phyloP scores from a whole-genome alignment of 2,329 filamentous ascomycete genomes.

The Ophiocordyceps camponoti-floridani region DNA sequence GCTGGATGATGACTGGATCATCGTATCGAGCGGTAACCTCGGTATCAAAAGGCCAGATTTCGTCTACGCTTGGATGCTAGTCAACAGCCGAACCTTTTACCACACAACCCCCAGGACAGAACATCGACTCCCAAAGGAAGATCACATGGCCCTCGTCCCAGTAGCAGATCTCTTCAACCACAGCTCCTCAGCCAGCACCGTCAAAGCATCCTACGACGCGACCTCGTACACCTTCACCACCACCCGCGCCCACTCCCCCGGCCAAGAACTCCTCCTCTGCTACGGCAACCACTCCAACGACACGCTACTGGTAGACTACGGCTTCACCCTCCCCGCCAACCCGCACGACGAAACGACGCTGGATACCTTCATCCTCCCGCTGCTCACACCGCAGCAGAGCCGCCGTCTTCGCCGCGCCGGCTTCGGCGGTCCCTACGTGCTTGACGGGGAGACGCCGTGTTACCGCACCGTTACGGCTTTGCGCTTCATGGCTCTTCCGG shows the following conservation, averaged over 20 bases:
- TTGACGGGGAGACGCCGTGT: slow-evolving; percentile 31
- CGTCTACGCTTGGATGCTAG: slow-evolving; percentile 37
- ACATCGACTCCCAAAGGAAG: slow-evolving; percentile 22
- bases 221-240: slow-evolving; percentile 37
- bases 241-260: slow-evolving; percentile 27
- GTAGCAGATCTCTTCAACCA: slow-evolving; percentile 58
- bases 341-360: slow-evolving; percentile 31
- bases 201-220: slow-evolving; percentile 29
- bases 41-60: slow-evolving; percentile 23
- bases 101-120: slow-evolving; percentile 28
- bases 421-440: slow-evolving; percentile 31
- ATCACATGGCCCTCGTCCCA: slow-evolving; percentile 52
- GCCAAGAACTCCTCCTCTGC: slow-evolving; percentile 48
- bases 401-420: slow-evolving; percentile 22
- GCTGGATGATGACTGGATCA: slow-evolving; percentile 23
- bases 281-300: slow-evolving; percentile 57
- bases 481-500: slow-evolving; percentile 16
- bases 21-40: slow-evolving; percentile 7
- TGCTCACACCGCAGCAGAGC: slow-evolving; percentile 15
- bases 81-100: slow-evolving; percentile 47
- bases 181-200: slow-evolving; percentile 23
- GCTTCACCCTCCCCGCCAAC: slow-evolving; percentile 27
- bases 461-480: slow-evolving; percentile 38
- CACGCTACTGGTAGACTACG: slow-evolving; percentile 51
- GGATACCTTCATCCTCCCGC: slow-evolving; percentile 26